A percentile compares a stretch with the other conserved stretches of the same genome.
phyloP scores from a whole-genome alignment of 2,329 filamentous ascomycete species.

The Aspergillus sp. region DNA sequence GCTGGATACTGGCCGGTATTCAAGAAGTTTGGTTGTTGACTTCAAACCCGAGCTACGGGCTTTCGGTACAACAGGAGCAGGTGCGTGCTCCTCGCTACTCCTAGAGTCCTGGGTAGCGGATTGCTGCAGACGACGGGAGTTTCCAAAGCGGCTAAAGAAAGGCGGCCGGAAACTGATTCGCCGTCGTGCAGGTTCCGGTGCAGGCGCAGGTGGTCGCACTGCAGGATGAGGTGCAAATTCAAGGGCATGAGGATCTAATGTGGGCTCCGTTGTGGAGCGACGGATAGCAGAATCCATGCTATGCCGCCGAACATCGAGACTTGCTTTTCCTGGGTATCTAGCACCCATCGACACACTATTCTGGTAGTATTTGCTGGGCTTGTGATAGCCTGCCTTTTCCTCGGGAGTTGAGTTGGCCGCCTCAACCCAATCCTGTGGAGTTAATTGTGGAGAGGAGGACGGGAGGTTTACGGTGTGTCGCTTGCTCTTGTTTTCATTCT shows the following conservation, averaged over 20 bases:
- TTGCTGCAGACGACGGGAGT: constrained; percentile 18
- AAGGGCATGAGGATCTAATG: constrained; percentile 21
- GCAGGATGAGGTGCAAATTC: constrained; percentile 11
- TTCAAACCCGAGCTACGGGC: constrained; percentile 4
- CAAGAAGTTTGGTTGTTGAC: not conserved
- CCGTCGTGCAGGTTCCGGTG: constrained; percentile 19
- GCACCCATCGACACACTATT: not conserved
- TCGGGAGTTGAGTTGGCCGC: constrained; percentile 26
- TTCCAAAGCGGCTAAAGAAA: constrained; percentile 27
- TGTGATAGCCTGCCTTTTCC: not conserved
- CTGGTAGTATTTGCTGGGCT: not conserved
- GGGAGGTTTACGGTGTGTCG: not conserved
- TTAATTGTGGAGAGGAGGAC: constrained; percentile 27
- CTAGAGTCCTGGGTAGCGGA: constrained; percentile 19
- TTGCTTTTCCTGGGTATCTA: no score
- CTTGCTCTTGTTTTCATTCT: constrained; percentile 2
- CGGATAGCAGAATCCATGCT: constrained; percentile 20
- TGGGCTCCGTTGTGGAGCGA: constrained; percentile 21
- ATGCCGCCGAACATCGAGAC: constrained; percentile 14
- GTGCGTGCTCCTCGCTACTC: constrained; percentile 25
- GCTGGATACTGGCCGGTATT: no score
- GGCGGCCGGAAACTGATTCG: constrained; percentile 30
- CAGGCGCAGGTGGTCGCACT: constrained; percentile 13
- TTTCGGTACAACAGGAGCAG: constrained; percentile 29
- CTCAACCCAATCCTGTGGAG: constrained; percentile 37